Evolutionary conservation across 2,329 filamentous ascomycete genomes (phyloP), one percentile per base, ranked within the genome.

Genomic region (Phyllosticta paracitricarpa): DNA sequence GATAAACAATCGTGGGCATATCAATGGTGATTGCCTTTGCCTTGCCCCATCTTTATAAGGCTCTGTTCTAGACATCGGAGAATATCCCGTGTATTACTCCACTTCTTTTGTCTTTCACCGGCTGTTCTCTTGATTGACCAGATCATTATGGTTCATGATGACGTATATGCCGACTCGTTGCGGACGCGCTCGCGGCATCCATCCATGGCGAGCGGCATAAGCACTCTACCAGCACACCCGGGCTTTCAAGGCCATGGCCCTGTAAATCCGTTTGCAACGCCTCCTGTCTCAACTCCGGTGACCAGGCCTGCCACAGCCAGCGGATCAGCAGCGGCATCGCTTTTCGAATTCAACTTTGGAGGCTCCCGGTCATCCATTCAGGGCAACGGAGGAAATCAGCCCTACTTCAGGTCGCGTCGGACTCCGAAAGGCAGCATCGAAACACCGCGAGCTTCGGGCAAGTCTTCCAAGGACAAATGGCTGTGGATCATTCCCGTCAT

Each of bases 401-500:
- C 54, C 6, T 61, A 54, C n/a, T 61, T 61, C 40, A 22, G 48
- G n/a, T 57, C 54, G 8, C 48, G 59, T 2, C 25, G 55, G 54
- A 55, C 33, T 0, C 54, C 54, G 12, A 61, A 61, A 48, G 59
- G 59, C n/a, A 57, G 30, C 5, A 28, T 61, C 6, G 54, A 61
- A 24, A 61, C 59, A 4, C 59, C 59, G 12, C 56, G 56, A 25
- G 55, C 30, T 9, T 40, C 56, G 28, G 55, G 55, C 30, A 61
- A 57, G 51, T 54, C 40, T 28, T 25, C 35, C 14, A 57, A 30
- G 8, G 59, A 61, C 24, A 54, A 51, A 14, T 61, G 59, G 59
- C 59, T 61, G 5, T 61, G 59, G 59, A 57, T 51, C 8, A 61
- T 57, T 24, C 59, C 59, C 2, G n/a, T 52, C 8, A 12, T 61